Evolutionary conservation across 2,329 filamentous ascomycete genomes (phyloP).

Genomic region (Stromatinia cepivora): DNA sequence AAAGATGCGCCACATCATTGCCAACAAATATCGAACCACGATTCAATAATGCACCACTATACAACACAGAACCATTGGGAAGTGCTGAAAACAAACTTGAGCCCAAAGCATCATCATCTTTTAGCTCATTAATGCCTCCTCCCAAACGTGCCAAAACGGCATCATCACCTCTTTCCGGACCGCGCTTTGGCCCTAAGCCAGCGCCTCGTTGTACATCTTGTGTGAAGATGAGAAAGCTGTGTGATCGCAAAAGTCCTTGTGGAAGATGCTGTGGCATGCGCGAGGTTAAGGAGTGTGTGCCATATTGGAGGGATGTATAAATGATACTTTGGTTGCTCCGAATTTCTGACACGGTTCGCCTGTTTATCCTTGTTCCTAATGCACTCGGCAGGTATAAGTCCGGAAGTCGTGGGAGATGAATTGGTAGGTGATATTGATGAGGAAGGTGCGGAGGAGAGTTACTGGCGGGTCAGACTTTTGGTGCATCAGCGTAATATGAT

Average conservation of each 20-base stretch:
- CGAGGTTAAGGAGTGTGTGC: not conserved
- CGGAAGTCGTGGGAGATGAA: no score
- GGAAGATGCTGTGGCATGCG: not conserved
- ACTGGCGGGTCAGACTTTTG: not conserved
- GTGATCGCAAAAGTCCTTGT: constrained; percentile 5
- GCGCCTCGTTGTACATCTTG: not conserved
- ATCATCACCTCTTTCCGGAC: not conserved
- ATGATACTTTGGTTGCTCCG: not conserved
- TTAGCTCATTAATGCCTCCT: not conserved
- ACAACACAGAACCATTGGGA: not conserved
- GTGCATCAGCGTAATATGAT: not conserved
- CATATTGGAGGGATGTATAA: not conserved
- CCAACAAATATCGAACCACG: not conserved
- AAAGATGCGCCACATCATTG: no score
- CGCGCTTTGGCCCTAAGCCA: not conserved
- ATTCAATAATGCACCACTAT: not conserved
- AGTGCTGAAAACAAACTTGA: no score
- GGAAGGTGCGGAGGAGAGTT: not conserved
- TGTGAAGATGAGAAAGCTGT: not conserved
- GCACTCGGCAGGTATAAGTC: not conserved
- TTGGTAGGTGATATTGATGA: not conserved
- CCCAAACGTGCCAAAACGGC: not conserved
- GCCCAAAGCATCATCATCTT: not conserved
- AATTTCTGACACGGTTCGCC: no score
- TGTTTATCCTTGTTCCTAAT: not conserved